These are phyloP conservation scores for Oropetium thomaeum DNA, from an alignment of 176 grass and related monocot species.

Conservation along the genomic window DNA sequence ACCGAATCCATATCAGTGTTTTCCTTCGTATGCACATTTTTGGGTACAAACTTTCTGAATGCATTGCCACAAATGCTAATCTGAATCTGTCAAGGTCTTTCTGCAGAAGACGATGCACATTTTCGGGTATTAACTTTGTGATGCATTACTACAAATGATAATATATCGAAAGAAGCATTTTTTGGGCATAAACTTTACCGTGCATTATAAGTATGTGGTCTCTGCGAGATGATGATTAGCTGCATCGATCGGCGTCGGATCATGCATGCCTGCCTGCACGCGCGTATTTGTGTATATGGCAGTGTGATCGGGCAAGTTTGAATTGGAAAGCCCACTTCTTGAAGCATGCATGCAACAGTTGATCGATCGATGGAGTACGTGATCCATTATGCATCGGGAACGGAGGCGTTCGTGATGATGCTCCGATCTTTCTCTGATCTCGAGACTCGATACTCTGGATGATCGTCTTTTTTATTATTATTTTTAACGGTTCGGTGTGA, in stretches of 20 bases:
- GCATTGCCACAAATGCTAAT: no score
- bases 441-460: not conserved
- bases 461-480: no score
- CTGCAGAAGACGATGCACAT: no score
- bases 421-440: constrained; percentile 1
- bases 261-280: not conserved
- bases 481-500: no score
- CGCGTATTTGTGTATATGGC: not conserved
- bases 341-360: not conserved
- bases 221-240: not conserved
- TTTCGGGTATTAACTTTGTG: no score
- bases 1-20: not conserved
- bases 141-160: no score
- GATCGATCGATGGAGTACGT: not conserved
- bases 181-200: no score
- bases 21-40: not conserved
- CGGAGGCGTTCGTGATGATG: constrained; percentile 1
- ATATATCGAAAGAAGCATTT: no score
- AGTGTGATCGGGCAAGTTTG: no score
- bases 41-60: not conserved
- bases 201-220: constrained; percentile 9
- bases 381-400: not conserved
- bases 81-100: no score
- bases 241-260: not conserved
- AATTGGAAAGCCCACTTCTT: constrained; percentile 7